These are phyloP conservation scores for Camellia sinensis DNA, from an alignment of 148 eudicot species.

Conservation along the genomic window DNA sequence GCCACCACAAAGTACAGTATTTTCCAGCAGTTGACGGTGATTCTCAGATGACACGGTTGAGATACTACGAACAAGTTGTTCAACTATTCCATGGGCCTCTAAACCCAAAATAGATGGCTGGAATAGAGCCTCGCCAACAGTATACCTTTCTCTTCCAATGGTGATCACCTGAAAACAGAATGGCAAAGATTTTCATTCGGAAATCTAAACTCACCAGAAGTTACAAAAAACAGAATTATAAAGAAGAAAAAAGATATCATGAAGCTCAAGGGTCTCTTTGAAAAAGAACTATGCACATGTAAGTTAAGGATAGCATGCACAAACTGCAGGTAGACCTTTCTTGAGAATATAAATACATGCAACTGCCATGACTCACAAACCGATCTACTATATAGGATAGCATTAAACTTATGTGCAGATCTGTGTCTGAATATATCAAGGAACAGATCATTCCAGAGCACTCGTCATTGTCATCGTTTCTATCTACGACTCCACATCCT, in stretches of 20 bases:
- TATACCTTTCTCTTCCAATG: conserved; percentile 73
- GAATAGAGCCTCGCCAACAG: conserved; percentile 93
- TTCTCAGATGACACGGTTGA: conserved; percentile 87
- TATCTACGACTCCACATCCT: background rate
- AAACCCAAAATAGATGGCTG: conserved; percentile 77
- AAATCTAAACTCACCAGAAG: background rate
- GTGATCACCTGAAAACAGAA: conserved; percentile 60
- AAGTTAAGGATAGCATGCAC: no score
- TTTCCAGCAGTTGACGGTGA: conserved; percentile 90
- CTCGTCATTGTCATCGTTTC: background rate
- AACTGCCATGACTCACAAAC: no score
- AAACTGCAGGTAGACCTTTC: no score
- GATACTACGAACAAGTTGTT: conserved; percentile 91
- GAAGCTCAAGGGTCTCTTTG: background rate
- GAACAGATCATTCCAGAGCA: background rate
- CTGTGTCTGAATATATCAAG: no score
- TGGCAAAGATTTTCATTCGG: background rate
- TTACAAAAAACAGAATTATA: background rate
- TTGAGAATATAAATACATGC: no score
- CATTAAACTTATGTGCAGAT: no score
- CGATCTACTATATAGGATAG: no score
- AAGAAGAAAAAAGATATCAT: background rate
- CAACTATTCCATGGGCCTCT: conserved; percentile 91
- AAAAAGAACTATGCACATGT: no score
- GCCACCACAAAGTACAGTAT: conserved; percentile 94